Evolutionary conservation across 805 yeast genomes (phyloP), one percentile per base, ranked within the genome.

Genomic region (Yarrowia porcina): DNA sequence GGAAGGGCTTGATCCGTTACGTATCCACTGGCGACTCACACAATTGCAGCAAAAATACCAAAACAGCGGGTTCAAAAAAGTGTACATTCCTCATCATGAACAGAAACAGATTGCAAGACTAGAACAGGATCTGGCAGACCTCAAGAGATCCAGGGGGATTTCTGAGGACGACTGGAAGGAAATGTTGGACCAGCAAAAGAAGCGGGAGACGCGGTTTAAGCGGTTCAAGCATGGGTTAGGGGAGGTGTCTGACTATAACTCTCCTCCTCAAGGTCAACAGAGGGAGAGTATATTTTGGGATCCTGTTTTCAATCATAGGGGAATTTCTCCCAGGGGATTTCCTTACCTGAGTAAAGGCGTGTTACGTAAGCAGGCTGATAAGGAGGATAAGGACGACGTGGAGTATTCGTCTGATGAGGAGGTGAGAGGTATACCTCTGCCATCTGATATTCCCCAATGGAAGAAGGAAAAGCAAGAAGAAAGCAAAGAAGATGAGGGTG

Each of bases 311-410:
- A 70, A 70, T 64, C 69, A 70, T 20, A 66, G 69, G 18, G 72
- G 72, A 2, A 38, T 42, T 18, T 67, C 72, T 11, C 72, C 72
- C 0, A 39, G 65, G 23, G 82, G 79, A 47, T 74, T 77, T 1
- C 65, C 67, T 13, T 52, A 12, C 17, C 4, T 52, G 17, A 35
- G 35, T 15, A 52, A 52, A 13, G 9, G 32, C 3, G 49, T 27
- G 4, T 20, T 39, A 21, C 39, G 44, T 5, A 52, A 52, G 33
- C 33, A 4, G 17, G 7, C 3, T 6, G 61, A 39, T 13, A 28
- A 56, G n/a, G 23, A 9, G 2, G 61, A 39, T 10, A 10, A 17
- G 2, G 47, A 39, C 5, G 39, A 56, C 6, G 49, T 39, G 3
- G 61, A 56, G 39, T 41, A 20, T 32, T 56, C 61, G 38, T 39